Evolutionary conservation across 148 eudicot genomes (phyloP), one percentile per base, ranked within the genome.

Genomic region (Camellia lanceoleosa): DNA sequence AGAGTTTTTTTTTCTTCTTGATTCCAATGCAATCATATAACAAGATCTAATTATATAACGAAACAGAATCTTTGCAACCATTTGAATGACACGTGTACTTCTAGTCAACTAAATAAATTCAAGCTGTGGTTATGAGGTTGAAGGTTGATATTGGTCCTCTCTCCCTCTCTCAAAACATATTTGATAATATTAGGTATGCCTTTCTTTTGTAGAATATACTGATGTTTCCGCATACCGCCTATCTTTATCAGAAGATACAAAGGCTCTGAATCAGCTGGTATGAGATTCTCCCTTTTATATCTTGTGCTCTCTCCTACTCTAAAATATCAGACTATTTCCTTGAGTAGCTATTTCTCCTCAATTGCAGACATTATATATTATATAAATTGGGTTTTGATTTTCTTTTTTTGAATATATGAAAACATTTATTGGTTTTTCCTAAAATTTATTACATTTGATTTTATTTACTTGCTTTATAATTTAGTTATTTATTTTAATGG

Each of bases 201-300:
- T 77, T 62, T 79, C 56, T 78, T 72, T 71, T 78, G 82, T 85
- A 96, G 99, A 93, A 82, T 96, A 96, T 78, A 91, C 89, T 75
- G 99, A 96, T 87, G 97, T 96, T 84, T 87, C 98, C 63, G 99
- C 99, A 41, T 96, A 96, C 80, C 95, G 99, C 61, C 87, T 96
- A 79, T 96, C 99, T 70, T 79, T 93, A 77, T 92, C 97, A 47
- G 99, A 96, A 83, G 99, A 96, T 87, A 96, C 99, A 18, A 96
- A 96, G 87, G 99, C 99, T 87, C 90, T 96, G 76, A 96, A 92
- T 89, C 97, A 89, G 85, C 83, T 94, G 95, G 99, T 96, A 90
- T 81, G 88, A 43, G 68, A 54, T 67, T 52, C 74, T 51, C 44
- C 30, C 49, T 61, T 62, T 11, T 1, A 13, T 62, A 12, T 63